Evolutionary conservation across 768 basidiomycete genomes (phyloP), one percentile per base, ranked within the genome.

Genomic region (Grammothele lineata): DNA sequence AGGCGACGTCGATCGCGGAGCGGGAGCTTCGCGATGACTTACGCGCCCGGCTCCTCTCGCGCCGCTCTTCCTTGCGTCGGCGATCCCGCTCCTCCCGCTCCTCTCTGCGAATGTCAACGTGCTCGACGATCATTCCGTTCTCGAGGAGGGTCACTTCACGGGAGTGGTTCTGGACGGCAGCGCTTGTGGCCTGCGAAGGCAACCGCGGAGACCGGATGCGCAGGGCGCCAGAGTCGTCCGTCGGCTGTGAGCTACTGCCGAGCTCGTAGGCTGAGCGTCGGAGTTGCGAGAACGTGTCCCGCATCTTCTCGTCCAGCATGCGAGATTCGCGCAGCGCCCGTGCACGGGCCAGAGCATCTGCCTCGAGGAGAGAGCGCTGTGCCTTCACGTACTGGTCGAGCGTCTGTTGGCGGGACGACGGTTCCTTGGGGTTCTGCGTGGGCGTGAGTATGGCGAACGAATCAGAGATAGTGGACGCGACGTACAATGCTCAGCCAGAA

Each of bases 111-210:
- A 93, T 79, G 63, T 93, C 80, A 30, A 93, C 85, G 50, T 88
- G 86, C 57, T 94, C 92, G 7, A 92, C 84, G 43, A 92, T 87
- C 75, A 93, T 82, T 3, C 90, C 90, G 54, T 89, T 92, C 64
- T 92, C 86, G 18, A 94, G 76, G 9, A 93, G 70, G 0, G 89
- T 88, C 12, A 89, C 74, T 45, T 92, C 86, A 26, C 86, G 77
- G 33, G 81, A 81, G 44, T 80, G 76, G 18, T 70, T 72, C 24
- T 76, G 77, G 22, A 66, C 66, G 37, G 70, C 65, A 12, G 66
- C 62, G 4, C 75, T 71, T 8, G 60, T 46, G 14, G 61, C 57
- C 23, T 62, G 26, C 5, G 63, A 47, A 10, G 58, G 47, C 6
- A 75, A 70, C 27, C 71, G 69, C 22, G 81, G 78, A 21, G 82